phyloP scores from a whole-genome alignment of 2,329 filamentous ascomycete species.

The Pezicula neosporulosa region DNA sequence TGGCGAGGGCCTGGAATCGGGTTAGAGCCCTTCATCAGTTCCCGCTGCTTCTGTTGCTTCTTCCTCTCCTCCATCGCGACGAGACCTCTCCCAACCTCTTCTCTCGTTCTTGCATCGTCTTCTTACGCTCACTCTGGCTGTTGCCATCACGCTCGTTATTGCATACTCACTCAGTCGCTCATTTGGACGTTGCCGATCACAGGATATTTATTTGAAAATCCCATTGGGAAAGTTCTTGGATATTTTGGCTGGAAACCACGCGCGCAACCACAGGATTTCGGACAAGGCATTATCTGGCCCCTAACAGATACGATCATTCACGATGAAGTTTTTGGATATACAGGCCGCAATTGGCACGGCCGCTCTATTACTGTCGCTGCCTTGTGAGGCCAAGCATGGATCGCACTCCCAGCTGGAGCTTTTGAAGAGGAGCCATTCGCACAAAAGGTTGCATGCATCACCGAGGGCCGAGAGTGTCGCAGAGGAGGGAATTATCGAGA shows the following conservation, averaged over 20 bases:
- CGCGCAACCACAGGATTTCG: background rate
- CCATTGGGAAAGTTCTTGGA: background rate
- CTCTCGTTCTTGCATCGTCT: background rate
- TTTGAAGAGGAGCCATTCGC: slow-evolving; percentile 20
- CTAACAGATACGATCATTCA: slow-evolving; percentile 11
- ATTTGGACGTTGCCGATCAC: background rate
- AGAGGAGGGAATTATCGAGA: slow-evolving; percentile 14
- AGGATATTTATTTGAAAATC: background rate
- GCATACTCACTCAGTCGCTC: background rate
- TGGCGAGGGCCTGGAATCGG: background rate
- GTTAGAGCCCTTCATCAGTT: background rate
- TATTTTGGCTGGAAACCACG: background rate
- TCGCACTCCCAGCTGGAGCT: slow-evolving; percentile 21
- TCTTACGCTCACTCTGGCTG: slow-evolving; percentile 1
- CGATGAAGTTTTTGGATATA: slow-evolving; percentile 52
- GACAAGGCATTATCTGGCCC: background rate
- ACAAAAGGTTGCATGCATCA: slow-evolving; percentile 20
- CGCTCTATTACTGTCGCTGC: slow-evolving; percentile 39
- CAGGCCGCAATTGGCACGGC: slow-evolving; percentile 48
- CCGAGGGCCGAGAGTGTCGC: slow-evolving; percentile 16
- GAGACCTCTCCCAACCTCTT: background rate
- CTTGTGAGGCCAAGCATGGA: slow-evolving; percentile 23
- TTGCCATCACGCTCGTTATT: slow-evolving; percentile 10
- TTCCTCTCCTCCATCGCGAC: background rate
- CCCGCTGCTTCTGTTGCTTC: background rate